Evolutionary conservation across 208 protist genomes (phyloP).

Genomic region (Acanthamoeba healyi): DNA sequence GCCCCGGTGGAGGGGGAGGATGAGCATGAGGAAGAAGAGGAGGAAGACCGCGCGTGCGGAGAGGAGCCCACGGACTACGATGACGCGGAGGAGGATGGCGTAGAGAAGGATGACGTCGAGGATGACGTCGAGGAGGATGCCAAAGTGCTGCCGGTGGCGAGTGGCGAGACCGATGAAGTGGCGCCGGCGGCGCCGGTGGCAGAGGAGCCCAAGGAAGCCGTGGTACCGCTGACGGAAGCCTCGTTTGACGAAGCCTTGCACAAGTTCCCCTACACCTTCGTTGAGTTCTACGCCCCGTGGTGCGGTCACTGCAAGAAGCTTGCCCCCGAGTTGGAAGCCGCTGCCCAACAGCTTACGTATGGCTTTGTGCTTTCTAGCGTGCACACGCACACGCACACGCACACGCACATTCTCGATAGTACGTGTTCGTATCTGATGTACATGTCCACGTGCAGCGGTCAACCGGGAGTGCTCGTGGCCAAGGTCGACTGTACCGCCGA

Average conservation of each 20-base stretch:
- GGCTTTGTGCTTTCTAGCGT: neutral
- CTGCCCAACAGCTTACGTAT: neutral
- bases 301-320: constrained; percentile 80
- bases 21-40: too few relatives aligned
- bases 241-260: neutral
- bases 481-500: constrained; percentile 71
- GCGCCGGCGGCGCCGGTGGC: neutral
- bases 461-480: neutral
- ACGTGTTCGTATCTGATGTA: neutral
- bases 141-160: too few relatives aligned
- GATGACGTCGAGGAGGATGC: neutral
- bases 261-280: constrained; percentile 8
- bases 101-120: too few relatives aligned
- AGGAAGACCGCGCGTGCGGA: too few relatives aligned
- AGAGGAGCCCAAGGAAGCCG: neutral
- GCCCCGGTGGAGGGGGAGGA: too few relatives aligned
- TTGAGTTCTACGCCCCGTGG: constrained; percentile 80
- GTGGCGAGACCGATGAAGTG: neutral
- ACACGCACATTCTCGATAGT: neutral
- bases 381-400: too few relatives aligned
- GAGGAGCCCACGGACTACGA: too few relatives aligned
- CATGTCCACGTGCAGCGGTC: too few relatives aligned
- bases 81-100: too few relatives aligned
- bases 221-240: neutral
- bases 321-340: constrained; percentile 62